Evolutionary conservation across 139 green algal genomes (phyloP).

Genomic region (Pycnococcus provasolii): DNA sequence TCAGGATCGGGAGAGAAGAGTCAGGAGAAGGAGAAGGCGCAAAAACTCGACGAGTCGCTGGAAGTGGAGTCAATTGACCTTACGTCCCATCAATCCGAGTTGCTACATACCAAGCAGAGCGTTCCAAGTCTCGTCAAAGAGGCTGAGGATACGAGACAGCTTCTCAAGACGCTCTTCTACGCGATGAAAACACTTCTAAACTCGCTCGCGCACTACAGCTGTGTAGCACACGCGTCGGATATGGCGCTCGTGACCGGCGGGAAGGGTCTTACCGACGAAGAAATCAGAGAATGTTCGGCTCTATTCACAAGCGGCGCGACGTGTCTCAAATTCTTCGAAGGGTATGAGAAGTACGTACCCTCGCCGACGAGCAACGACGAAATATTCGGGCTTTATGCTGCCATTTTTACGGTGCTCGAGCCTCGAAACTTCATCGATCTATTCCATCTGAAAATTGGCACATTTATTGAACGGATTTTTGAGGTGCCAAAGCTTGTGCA

Average conservation of each 20-base stretch:
- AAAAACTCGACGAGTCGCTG: background rate
- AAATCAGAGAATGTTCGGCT: conserved; percentile 8
- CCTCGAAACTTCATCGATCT: conserved; percentile 75
- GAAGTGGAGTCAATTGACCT: too few species aligned
- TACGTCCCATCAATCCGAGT: too few species aligned
- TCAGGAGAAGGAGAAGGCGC: conserved; percentile 1
- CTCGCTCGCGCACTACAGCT: conserved; percentile 45
- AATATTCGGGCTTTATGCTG: conserved; percentile 61
- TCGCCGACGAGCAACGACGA: conserved; percentile 24
- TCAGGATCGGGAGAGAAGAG: background rate
- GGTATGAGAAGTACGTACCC: conserved; percentile 21
- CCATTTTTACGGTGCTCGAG: conserved; percentile 72
- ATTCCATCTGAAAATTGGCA: conserved; percentile 41
- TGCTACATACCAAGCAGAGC: too few species aligned
- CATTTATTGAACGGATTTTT: conserved; percentile 42
- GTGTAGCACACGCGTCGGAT: too few species aligned
- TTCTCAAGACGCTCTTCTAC: conserved; percentile 50
- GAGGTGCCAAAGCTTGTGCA: conserved; percentile 40
- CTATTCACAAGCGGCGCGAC: conserved; percentile 36
- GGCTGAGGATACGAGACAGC: conserved; percentile 39
- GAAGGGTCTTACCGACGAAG: background rate
- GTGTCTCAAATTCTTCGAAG: conserved; percentile 36
- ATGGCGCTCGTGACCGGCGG: too few species aligned
- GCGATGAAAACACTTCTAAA: conserved; percentile 56
- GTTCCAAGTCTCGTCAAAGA: too few species aligned